Percentiles rank a stretch among this genome's conserved stretches.
phyloP scores from a whole-genome alignment of 169 alveolate species.

The Plasmodium vivax region DNA sequence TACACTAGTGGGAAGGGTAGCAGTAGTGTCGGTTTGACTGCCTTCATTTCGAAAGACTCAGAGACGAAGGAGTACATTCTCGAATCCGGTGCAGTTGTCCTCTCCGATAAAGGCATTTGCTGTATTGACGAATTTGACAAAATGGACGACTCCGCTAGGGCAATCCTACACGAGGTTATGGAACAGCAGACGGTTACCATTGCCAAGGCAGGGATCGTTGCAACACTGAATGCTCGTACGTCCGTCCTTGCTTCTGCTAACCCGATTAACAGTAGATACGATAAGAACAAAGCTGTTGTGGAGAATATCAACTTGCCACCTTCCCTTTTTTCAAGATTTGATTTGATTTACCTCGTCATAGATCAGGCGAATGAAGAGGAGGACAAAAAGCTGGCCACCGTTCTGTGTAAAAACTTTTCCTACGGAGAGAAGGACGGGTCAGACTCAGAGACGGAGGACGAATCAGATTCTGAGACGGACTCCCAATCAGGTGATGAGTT shows the following conservation, averaged over 20 bases:
- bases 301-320: constrained; percentile 98
- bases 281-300: constrained; percentile 96
- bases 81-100: constrained; percentile 99
- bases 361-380: constrained; percentile 90
- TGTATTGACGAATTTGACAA: constrained; percentile 99
- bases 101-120: constrained; percentile 98
- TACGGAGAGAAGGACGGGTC: constrained; percentile 80
- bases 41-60: constrained; percentile 97
- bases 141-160: constrained; percentile 98
- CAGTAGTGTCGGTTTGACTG: constrained; percentile 99
- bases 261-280: constrained; percentile 96
- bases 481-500: constrained; percentile 25
- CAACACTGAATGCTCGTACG: constrained; percentile 95
- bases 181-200: constrained; percentile 99
- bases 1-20: constrained; percentile 97
- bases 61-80: constrained; percentile 96
- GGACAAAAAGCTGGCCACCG: constrained; percentile 88
- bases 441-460: constrained; percentile 17
- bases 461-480: constrained; percentile 57
- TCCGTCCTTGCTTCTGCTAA: constrained; percentile 99
- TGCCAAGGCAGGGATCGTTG: constrained; percentile 98
- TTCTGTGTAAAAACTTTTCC: constrained; percentile 77
- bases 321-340: constrained; percentile 96
- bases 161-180: constrained; percentile 98
- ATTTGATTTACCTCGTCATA: constrained; percentile 92